Conservation (phyloP, 495 filamentous ascomycete genomes). For the Evernia prunastri region DNA sequence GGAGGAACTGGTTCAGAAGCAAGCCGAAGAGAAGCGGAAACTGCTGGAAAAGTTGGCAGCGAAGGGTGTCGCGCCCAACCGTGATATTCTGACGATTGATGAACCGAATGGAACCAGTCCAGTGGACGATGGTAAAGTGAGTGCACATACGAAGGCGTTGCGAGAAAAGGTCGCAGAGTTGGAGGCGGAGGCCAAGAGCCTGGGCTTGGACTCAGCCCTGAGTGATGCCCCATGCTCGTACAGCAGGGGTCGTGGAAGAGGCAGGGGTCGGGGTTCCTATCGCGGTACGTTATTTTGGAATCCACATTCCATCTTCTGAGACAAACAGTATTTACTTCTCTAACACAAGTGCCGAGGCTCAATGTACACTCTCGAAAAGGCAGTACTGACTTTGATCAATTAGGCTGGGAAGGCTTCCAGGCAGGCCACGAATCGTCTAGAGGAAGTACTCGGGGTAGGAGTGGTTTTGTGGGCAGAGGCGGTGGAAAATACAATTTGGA, state of each 20-base stretch:
- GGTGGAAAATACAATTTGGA: constrained; percentile 71
- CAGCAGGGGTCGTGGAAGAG: constrained; percentile 34
- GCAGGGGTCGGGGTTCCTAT: constrained; percentile 32
- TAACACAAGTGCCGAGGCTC: neutral
- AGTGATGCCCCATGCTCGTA: constrained; percentile 21
- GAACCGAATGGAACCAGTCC: constrained; percentile 29
- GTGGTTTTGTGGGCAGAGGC: constrained; percentile 39
- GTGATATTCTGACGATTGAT: constrained; percentile 23
- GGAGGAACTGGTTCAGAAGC: constrained; percentile 65
- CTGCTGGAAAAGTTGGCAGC: constrained; percentile 57
- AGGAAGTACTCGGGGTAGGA: constrained; percentile 45
- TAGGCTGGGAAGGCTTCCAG: constrained; percentile 36
- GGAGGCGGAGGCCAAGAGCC: constrained; percentile 73
- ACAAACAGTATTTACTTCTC: neutral
- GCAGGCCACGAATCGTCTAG: constrained; percentile 34
- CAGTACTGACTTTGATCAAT: neutral
- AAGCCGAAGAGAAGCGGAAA: constrained; percentile 67
- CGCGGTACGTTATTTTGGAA: constrained; percentile 20
- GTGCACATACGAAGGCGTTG: constrained; percentile 57
- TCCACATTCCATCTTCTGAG: neutral
- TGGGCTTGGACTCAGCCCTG: constrained; percentile 62
- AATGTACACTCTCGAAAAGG: neutral
- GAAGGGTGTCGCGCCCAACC: constrained; percentile 29
- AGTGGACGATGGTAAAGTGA: constrained; percentile 39
- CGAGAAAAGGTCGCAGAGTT: constrained; percentile 74